These are phyloP conservation scores for Elsinoe ampelina DNA, from an alignment of 2,329 filamentous ascomycete species.

Conservation along the genomic window DNA sequence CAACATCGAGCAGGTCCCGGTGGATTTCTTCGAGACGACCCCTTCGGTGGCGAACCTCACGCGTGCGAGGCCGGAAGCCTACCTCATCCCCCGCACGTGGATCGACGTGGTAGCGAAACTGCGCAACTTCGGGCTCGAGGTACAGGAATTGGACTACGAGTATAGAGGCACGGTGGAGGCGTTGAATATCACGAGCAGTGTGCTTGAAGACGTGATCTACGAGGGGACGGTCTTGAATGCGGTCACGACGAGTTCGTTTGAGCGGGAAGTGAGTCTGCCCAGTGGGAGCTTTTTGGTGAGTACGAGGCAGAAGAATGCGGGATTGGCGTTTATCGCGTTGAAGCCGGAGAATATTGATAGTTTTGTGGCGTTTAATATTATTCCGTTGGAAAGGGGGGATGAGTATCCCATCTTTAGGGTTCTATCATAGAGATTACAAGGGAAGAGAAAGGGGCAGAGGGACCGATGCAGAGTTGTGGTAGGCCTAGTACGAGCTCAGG, in stretches of 20 bases:
- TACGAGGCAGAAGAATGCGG: slow-evolving; percentile 23
- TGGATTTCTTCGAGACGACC: slow-evolving; percentile 18
- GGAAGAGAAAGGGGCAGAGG: no score
- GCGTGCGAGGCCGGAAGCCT: slow-evolving; percentile 19
- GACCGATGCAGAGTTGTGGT: no score
- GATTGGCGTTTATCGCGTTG: slow-evolving; percentile 21
- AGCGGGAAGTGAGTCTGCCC: slow-evolving; percentile 18
- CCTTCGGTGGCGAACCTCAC: slow-evolving; percentile 18
- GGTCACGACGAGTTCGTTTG: slow-evolving; percentile 17
- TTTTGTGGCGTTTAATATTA: slow-evolving; percentile 21
- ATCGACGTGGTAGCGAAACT: slow-evolving; percentile 19
- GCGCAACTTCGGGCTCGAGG: slow-evolving; percentile 20
- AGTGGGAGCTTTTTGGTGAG: slow-evolving; percentile 20
- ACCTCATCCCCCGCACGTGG: slow-evolving; percentile 23
- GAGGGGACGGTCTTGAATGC: slow-evolving; percentile 22
- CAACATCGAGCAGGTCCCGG: slow-evolving; percentile 16
- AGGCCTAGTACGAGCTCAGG: no score
- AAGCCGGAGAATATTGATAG: slow-evolving; percentile 24
- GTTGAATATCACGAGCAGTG: slow-evolving; percentile 18
- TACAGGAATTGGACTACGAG: slow-evolving; percentile 19
- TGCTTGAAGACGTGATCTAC: slow-evolving; percentile 18
- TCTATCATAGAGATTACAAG: no score
- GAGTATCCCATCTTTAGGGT: slow-evolving; percentile 20
- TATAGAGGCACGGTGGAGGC: slow-evolving; percentile 20
- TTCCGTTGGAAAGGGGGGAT: slow-evolving; percentile 19